Evolutionary conservation across 1,284 basidiomycete species (phyloP).

Genomic region (Anthracocystis panici-leucophaei): DNA sequence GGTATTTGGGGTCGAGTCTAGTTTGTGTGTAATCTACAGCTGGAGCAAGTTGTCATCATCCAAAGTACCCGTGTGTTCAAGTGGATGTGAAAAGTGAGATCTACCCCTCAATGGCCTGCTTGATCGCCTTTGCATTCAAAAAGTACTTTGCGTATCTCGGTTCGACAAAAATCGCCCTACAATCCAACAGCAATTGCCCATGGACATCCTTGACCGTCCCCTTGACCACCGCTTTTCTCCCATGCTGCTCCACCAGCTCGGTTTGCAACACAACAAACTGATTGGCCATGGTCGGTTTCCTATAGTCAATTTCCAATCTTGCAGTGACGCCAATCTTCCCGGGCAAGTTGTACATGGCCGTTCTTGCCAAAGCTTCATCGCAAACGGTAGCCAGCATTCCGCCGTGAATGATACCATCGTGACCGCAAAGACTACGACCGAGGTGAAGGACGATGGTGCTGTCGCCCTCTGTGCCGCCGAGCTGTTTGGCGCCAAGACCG

Average conservation of each 20-base stretch:
- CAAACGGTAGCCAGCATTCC: conserved; percentile 89
- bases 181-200: conserved; percentile 84
- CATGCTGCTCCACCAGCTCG: conserved; percentile 76
- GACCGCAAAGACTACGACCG: conserved; percentile 85
- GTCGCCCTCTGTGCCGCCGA: conserved; percentile 65
- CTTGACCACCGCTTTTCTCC: conserved; percentile 80
- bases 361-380: conserved; percentile 86
- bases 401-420: conserved; percentile 93
- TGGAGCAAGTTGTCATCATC: background rate
- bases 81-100: background rate
- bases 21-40: conserved; percentile 7
- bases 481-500: conserved; percentile 45
- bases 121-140: conserved; percentile 76
- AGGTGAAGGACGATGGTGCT: conserved; percentile 78
- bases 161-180: conserved; percentile 82
- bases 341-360: conserved; percentile 76
- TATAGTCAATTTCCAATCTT: conserved; percentile 68
- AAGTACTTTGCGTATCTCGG: conserved; percentile 81
- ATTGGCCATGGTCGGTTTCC: conserved; percentile 68
- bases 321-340: conserved; percentile 94
- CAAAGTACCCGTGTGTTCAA: too few species aligned
- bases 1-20: conserved; percentile 41
- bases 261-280: conserved; percentile 77
- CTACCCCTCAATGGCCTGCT: conserved; percentile 71
- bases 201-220: conserved; percentile 81